A percentile compares a stretch with the other conserved stretches of the same genome.
These are phyloP conservation scores for Teratosphaeria destructans DNA, from an alignment of 2,329 filamentous ascomycete genomes.

Conservation along the genomic window DNA sequence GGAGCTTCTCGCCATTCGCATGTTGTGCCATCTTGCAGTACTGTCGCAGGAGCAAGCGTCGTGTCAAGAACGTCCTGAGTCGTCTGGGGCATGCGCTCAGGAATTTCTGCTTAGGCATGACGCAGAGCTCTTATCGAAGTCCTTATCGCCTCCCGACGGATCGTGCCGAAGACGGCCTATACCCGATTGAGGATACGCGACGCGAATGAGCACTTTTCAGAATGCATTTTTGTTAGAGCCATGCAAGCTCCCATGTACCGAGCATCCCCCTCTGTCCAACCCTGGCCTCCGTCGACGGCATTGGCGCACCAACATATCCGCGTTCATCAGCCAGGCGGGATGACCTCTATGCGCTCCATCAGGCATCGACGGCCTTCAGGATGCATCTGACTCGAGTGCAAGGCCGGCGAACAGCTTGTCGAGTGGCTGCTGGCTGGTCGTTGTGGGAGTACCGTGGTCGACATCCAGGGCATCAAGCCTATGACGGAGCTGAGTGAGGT, in stretches of 20 bases:
- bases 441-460: not conserved
- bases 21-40: not conserved
- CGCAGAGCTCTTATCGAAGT: not conserved
- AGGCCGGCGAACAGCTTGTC: not conserved
- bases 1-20: not conserved
- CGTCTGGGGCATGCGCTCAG: not conserved
- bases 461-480: not conserved
- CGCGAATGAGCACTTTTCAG: not conserved
- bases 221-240: not conserved
- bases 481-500: conserved; percentile 9
- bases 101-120: not conserved
- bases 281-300: too few relatives aligned
- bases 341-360: not conserved
- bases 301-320: not conserved
- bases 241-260: not conserved
- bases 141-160: not conserved
- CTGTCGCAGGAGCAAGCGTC: not conserved
- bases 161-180: not conserved
- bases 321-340: not conserved
- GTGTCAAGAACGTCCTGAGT: not conserved
- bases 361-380: not conserved
- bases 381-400: not conserved
- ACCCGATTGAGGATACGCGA: not conserved
- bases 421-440: not conserved
- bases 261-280: too few relatives aligned